These are phyloP conservation scores for Eragrostis curvula DNA, from an alignment of 176 grass and related monocot genomes.

Conservation along the genomic window DNA sequence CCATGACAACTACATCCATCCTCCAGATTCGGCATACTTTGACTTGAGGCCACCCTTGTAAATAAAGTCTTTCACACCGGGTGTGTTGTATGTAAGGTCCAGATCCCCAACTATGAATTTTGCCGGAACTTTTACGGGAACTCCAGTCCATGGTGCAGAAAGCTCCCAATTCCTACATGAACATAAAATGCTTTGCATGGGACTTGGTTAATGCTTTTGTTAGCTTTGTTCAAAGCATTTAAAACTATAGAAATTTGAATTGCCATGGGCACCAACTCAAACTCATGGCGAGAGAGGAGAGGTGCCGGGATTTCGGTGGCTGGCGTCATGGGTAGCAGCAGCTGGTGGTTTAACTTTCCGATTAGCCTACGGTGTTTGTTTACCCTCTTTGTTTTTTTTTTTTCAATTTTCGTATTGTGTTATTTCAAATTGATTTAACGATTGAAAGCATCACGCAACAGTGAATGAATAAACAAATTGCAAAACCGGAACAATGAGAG, in stretches of 20 bases:
- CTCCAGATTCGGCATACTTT: constrained; percentile 69
- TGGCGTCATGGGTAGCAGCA: too few species aligned
- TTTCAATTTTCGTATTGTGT: not conserved
- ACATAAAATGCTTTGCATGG: constrained; percentile 11
- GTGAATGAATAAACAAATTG: constrained; percentile 27
- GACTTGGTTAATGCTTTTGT: not conserved
- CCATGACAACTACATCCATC: constrained; percentile 72
- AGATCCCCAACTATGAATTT: constrained; percentile 86
- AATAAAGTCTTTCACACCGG: constrained; percentile 63
- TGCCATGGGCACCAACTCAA: not conserved
- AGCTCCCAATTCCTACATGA: constrained; percentile 74
- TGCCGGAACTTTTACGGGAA: constrained; percentile 56
- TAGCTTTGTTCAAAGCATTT: not conserved
- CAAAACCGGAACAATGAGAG: constrained; percentile 1
- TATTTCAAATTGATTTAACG: too few species aligned
- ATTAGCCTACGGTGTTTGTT: too few species aligned
- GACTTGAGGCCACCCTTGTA: constrained; percentile 69
- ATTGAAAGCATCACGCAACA: constrained; percentile 22
- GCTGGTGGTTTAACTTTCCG: too few species aligned
- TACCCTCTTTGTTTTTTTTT: not conserved
- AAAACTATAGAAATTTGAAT: not conserved
- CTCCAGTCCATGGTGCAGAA: constrained; percentile 70
- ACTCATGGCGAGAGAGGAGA: not conserved
- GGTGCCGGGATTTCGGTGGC: too few species aligned
- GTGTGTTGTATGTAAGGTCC: constrained; percentile 60